Percentiles rank a stretch among this genome's conserved stretches.
Conservation (phyloP, 169 alveolate species). For the Perkinsus olseni region DNA sequence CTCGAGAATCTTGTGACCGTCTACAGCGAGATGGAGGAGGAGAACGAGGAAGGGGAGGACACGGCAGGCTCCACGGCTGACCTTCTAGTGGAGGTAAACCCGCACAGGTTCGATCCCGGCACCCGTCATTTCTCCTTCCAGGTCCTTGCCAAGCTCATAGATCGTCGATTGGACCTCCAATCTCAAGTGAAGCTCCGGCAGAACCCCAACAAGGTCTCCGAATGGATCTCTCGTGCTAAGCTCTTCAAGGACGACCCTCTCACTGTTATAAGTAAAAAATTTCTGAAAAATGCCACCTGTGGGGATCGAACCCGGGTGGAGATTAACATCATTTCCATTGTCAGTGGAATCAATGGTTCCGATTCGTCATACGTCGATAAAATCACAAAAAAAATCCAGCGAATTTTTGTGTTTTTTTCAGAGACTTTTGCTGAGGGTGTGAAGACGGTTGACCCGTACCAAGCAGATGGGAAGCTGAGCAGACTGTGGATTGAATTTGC, state of each 20-base stretch:
- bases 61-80: constrained; percentile 31
- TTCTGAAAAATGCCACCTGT: no score
- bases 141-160: constrained; percentile 48
- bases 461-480: constrained; percentile 55
- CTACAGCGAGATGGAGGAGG: constrained; percentile 8
- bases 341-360: no score
- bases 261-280: not conserved
- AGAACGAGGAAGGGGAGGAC: constrained; percentile 29
- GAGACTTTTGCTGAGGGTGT: constrained; percentile 59
- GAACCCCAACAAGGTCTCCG: constrained; percentile 61
- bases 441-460: constrained; percentile 49
- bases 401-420: not conserved
- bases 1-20: constrained; percentile 51
- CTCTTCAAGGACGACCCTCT: constrained; percentile 43
- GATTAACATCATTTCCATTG: no score
- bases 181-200: constrained; percentile 51
- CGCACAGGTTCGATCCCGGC: not conserved
- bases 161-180: constrained; percentile 53
- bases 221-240: constrained; percentile 59
- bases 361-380: no score
- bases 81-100: not conserved
- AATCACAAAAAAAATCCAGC: no score
- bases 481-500: constrained; percentile 62
- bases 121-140: not conserved
- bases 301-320: no score